These are phyloP conservation scores for Paecilomyces sp. DNA, from an alignment of 2,329 filamentous ascomycete species.

Conservation along the genomic window DNA sequence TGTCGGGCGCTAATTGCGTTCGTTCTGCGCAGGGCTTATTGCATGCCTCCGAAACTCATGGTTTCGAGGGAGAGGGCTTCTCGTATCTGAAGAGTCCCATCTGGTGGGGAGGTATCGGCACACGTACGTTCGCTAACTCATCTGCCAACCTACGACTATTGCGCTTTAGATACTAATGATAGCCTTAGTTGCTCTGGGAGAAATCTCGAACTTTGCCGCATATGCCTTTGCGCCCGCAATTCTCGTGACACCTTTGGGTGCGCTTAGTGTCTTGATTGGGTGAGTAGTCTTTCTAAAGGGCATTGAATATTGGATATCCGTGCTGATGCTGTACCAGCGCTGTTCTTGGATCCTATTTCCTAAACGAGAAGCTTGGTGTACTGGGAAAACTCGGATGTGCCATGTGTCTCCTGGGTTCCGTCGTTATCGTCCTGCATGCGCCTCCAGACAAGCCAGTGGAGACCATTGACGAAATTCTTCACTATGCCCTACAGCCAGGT, in stretches of 20 bases:
- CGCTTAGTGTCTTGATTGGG: conserved; percentile 87
- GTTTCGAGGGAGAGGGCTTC: conserved; percentile 94
- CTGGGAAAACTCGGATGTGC: conserved; percentile 92
- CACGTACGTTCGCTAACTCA: conserved; percentile 52
- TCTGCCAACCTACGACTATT: conserved; percentile 2
- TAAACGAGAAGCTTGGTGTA: conserved; percentile 82
- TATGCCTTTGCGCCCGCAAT: conserved; percentile 99
- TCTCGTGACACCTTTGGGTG: conserved; percentile 88
- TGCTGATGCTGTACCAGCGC: conserved; percentile 47
- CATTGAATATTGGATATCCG: conserved; percentile 1
- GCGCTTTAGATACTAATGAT: conserved; percentile 13
- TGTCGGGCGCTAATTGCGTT: conserved; percentile 13
- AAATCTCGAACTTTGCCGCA: conserved; percentile 94
- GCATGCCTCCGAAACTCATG: conserved; percentile 82
- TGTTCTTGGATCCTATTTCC: conserved; percentile 88
- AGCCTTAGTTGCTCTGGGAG: conserved; percentile 72
- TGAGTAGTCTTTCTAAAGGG: conserved; percentile 22
- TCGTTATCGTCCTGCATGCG: conserved; percentile 95
- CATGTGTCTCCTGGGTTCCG: conserved; percentile 89
- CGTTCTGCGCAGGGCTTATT: conserved; percentile 62
- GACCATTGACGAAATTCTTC: conserved; percentile 84
- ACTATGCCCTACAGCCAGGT: conserved; percentile 89
- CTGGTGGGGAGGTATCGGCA: conserved; percentile 94
- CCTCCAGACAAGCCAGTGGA: conserved; percentile 87
- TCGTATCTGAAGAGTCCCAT: conserved; percentile 89